These are phyloP conservation scores for Nicotiana tabacum DNA, from an alignment of 257 asterid genomes.

Conservation along the genomic window DNA sequence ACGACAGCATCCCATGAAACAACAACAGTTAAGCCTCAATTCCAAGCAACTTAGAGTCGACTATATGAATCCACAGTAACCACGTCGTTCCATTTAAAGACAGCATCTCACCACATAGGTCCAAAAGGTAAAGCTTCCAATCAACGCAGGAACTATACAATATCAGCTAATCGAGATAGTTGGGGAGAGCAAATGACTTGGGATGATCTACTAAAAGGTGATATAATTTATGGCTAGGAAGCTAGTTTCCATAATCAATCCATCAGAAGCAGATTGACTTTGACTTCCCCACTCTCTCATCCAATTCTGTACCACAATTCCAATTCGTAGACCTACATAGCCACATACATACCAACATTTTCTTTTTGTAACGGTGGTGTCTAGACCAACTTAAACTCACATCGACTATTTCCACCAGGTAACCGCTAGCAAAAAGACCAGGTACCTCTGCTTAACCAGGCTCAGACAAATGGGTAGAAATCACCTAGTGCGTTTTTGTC, in stretches of 20 bases:
- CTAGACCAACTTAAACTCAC: neutral
- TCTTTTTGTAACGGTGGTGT: neutral
- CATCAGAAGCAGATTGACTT: neutral
- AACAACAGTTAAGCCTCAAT: neutral
- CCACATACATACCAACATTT: neutral
- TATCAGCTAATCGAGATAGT: neutral
- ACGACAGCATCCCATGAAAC: neutral
- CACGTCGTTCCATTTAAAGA: neutral
- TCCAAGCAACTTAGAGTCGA: neutral
- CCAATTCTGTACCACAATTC: neutral
- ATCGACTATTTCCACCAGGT: neutral
- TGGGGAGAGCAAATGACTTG: neutral
- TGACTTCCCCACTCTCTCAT: neutral
- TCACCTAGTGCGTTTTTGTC: neutral
- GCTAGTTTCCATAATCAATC: neutral
- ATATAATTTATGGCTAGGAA: neutral
- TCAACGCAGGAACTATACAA: neutral
- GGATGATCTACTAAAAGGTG: slow-evolving; percentile 2
- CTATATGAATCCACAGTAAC: neutral
- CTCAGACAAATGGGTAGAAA: neutral
- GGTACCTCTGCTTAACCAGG: neutral
- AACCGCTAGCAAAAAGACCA: neutral
- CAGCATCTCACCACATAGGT: neutral
- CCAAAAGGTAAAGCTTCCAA: slow-evolving; percentile 5
- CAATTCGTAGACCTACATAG: neutral